phyloP scores from a whole-genome alignment of 2,329 filamentous ascomycete species.

The Sphaerulina vaccinii region DNA sequence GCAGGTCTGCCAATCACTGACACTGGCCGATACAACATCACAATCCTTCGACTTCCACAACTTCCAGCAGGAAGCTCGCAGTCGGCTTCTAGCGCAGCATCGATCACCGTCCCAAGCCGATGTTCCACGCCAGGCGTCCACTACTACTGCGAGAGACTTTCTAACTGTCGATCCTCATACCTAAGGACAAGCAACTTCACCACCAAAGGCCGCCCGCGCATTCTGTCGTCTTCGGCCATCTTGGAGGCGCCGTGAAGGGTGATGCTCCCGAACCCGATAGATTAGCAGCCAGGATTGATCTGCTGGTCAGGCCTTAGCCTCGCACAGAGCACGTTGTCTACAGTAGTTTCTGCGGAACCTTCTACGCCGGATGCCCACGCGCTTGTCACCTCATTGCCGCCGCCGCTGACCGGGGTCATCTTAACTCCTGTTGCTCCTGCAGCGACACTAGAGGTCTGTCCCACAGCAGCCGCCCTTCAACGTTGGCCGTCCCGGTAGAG shows the following conservation, averaged over 20 bases:
- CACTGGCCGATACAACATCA: slow-evolving; percentile 6
- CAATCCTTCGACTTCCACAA: background rate
- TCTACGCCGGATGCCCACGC: slow-evolving; percentile 25
- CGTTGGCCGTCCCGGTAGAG: slow-evolving; percentile 18
- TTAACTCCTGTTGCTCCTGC: slow-evolving; percentile 24
- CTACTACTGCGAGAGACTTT: background rate
- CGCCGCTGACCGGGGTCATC: slow-evolving; percentile 25
- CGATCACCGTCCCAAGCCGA: background rate
- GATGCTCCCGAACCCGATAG: slow-evolving; percentile 30
- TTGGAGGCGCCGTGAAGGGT: slow-evolving; percentile 21
- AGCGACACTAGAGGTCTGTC: slow-evolving; percentile 17
- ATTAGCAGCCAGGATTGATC: slow-evolving; percentile 34
- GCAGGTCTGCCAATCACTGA: slow-evolving; percentile 4
- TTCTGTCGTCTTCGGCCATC: background rate
- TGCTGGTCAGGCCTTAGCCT: slow-evolving; percentile 27
- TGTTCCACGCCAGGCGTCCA: background rate
- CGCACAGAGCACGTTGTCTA: slow-evolving; percentile 28
- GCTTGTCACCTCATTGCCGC: slow-evolving; percentile 21
- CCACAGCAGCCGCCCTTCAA: slow-evolving; percentile 18
- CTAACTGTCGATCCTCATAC: slow-evolving; percentile 9
- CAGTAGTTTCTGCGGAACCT: slow-evolving; percentile 19
- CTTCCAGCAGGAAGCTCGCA: too few species aligned
- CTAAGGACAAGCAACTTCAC: background rate
- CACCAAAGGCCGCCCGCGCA: background rate
- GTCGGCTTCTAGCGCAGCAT: background rate